Evolutionary conservation across 345 rosid genomes (phyloP).

Genomic region (Syzygium grande): DNA sequence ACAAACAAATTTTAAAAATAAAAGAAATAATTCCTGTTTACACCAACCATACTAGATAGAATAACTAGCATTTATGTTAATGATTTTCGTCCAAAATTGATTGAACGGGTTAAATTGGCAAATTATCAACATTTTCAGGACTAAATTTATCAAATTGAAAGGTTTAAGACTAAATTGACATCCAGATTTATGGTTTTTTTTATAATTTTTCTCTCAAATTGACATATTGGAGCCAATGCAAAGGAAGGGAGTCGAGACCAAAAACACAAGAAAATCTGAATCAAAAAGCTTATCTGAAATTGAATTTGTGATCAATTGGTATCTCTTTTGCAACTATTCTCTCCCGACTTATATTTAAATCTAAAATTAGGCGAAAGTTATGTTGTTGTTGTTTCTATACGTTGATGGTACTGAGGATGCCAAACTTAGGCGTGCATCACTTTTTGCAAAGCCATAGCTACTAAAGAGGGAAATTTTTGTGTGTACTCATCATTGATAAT

Average conservation of each 20-base stretch:
- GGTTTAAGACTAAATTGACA: fast-evolving
- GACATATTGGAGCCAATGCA: not conserved
- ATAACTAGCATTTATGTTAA: fast-evolving
- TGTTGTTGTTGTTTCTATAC: not conserved
- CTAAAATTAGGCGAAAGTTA: too few relatives aligned
- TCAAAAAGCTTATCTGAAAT: not conserved
- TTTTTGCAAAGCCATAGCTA: not conserved
- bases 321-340: not conserved
- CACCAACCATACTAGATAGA: fast-evolving
- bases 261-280: not conserved
- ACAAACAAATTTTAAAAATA: not conserved
- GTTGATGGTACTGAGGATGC: not conserved
- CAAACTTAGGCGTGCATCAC: not conserved
- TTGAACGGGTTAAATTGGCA: fast-evolving
- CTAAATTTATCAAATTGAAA: not conserved
- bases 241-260: not conserved
- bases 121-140: not conserved
- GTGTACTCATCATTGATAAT: not conserved
- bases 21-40: fast-evolving
- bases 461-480: too few relatives aligned
- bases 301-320: not conserved
- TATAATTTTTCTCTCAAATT: not conserved
- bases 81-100: fast-evolving
- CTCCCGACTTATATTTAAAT: not conserved
- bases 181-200: not conserved